Conservation (phyloP, 2,329 filamentous ascomycete genomes). For the Exophiala mesophila region DNA sequence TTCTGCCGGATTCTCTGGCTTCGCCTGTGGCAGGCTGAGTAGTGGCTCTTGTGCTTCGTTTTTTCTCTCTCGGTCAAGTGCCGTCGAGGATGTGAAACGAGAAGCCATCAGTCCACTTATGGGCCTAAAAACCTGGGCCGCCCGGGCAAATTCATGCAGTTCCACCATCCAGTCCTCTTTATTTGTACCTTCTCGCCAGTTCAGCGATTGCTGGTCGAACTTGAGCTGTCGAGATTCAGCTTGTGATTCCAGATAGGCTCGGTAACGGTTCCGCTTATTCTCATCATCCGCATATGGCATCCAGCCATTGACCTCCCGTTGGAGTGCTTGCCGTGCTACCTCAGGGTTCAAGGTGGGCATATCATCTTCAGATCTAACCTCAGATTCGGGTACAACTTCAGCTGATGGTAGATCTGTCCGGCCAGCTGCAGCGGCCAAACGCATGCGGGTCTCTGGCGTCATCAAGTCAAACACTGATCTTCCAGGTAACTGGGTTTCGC, state of each 20-base stretch:
- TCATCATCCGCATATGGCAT: constrained; percentile 83
- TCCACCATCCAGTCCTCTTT: constrained; percentile 76
- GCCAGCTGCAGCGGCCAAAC: constrained; percentile 70
- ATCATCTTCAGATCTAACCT: constrained; percentile 49
- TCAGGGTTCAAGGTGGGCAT: constrained; percentile 60
- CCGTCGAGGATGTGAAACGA: constrained; percentile 73
- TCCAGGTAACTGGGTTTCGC: constrained; percentile 73
- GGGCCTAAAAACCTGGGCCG: constrained; percentile 79
- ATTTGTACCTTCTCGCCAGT: constrained; percentile 51
- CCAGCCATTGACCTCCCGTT: constrained; percentile 61
- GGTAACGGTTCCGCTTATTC: constrained; percentile 73
- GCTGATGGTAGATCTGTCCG: constrained; percentile 72
- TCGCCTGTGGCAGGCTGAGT: constrained; percentile 44
- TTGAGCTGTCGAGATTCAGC: constrained; percentile 50
- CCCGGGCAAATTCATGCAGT: constrained; percentile 69
- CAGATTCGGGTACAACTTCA: constrained; percentile 63
- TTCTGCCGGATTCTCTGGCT: constrained; percentile 70
- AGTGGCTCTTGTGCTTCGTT: constrained; percentile 30
- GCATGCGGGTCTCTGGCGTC: constrained; percentile 69
- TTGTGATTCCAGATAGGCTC: constrained; percentile 71
- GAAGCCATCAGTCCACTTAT: constrained; percentile 90
- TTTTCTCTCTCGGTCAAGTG: constrained; percentile 29
- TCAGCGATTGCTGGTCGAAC: constrained; percentile 53
- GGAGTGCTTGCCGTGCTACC: constrained; percentile 63
- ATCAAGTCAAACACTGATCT: constrained; percentile 97